Base-by-base conservation (phyloP, 148 eudicot genomes). In the Fagopyrum esculentum region DNA sequence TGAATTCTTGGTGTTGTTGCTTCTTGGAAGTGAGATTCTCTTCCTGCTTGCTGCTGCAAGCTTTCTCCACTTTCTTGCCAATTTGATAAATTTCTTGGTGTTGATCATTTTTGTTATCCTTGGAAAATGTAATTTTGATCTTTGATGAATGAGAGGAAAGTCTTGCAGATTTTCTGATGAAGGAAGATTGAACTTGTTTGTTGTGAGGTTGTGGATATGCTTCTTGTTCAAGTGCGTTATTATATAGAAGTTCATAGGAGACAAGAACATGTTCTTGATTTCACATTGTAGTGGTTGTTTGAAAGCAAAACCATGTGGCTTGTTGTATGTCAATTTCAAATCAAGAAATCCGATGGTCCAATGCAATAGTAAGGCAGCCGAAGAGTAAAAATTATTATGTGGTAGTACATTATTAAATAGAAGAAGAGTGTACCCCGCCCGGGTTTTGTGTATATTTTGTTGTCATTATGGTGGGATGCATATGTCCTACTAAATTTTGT, bases 41-140 rank as follows among this genome's bases (percentile, higher is more conserved):
- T 56, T 55, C 17, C 76, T 29, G 13, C 50, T 74, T 5, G 69
- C 69, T 44, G 64, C 13, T 40, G 76, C 48, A 2, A 55, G 61
- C 47, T 16, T 56, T 61, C 43, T 6, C 52, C 69, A 74, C 10
- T 59, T 57, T 6, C 30, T 59, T 2, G 54, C 71, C 43, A 74
- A 2, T 60, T 60, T 56, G 48, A 74, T 10, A n/a, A 74, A 56
- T 17, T 45, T 74, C 52, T 56, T 74, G 11, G 45, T 59, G 49
- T 55, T 74, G 6, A 74, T 59, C 77, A 59, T 74, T 54, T 54
- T 54, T 54, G 19, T 56, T 56, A n/a, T n/a, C 9, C 40, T 35
- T 35, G 40, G 1, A 35, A 35, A 35, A n/a, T n/a, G n/a, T n/a
- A n/a, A n/a, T n/a, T n/a, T n/a, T n/a, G n/a, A n/a, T n/a, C n/a